These are phyloP conservation scores for Panaeolus papilionaceus DNA, from an alignment of 768 basidiomycete species.

Conservation along the genomic window DNA sequence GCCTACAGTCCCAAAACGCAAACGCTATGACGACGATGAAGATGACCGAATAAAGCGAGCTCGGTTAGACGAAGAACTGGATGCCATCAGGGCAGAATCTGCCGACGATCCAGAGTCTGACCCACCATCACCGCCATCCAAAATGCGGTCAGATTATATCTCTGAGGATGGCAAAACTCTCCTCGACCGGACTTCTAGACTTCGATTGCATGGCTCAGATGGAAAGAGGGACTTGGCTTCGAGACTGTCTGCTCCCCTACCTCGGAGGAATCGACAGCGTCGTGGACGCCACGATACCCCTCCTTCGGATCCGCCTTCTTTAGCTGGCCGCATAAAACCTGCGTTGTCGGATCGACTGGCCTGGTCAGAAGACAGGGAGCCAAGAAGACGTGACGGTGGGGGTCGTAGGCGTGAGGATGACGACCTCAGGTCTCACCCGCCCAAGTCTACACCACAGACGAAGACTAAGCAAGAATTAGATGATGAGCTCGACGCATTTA, in stretches of 20 bases:
- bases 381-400: constrained; percentile 24
- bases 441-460: constrained; percentile 45
- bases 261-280: constrained; percentile 44
- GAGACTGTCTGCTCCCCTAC: constrained; percentile 53
- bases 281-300: constrained; percentile 23
- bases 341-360: constrained; percentile 16
- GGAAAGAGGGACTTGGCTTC: constrained; percentile 42
- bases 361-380: constrained; percentile 22
- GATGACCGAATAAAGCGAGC: constrained; percentile 44
- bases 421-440: constrained; percentile 32
- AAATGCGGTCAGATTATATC: constrained; percentile 74
- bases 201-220: constrained; percentile 44
- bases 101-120: constrained; percentile 30
- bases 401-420: constrained; percentile 27
- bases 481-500: constrained; percentile 82
- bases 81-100: constrained; percentile 63
- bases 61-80: constrained; percentile 70
- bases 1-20: constrained; percentile 36
- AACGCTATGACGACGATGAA: constrained; percentile 42
- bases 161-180: constrained; percentile 55
- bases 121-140: constrained; percentile 60
- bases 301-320: neutral
- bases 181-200: constrained; percentile 59
- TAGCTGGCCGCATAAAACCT: constrained; percentile 18
- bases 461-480: constrained; percentile 82